Base-by-base conservation (phyloP, 352 stramenopile species). In the Pythium biforme region DNA sequence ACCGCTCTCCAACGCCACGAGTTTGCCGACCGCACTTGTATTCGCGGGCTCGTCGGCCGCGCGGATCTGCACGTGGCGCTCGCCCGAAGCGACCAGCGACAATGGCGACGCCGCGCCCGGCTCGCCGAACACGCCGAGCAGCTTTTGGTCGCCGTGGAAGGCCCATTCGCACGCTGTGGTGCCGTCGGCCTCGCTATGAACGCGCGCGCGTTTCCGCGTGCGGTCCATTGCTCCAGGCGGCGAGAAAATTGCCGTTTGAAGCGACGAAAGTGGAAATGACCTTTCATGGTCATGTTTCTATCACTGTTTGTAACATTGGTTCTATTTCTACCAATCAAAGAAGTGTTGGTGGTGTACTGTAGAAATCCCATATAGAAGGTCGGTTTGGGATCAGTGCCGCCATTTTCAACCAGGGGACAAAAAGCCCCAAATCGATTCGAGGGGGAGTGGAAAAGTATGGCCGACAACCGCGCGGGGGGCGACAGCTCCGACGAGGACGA, bases 401-500 rank as follows among this genome's bases (percentile, higher is more conserved):
- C 37, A 52, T 68, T 64, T 67, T 63, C 62, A 60, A 64, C 55
- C 55, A 64, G 47, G 61, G 39, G 55, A 45, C 17, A 58, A 56
- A 68, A 34, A 29, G 10, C 22, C 15, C 33, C 14, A 55, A 22
- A 37, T 37, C 31, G 31, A 37, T 37, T 37, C 33, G 39, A 12
- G 34, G 23, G 46, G 33, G 55, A 59, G 39, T 3, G 9, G 17
- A 15, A 14, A 37, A 34, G n/a, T 0, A 72, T 72, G 64, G 64
- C 64, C 26, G 66, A 72, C 55, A 66, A 62, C 55, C 51, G 51
- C 50, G 39, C 37, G 37, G 31, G 40, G 37, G 79, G 81, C 45
- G 86, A 94, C 68, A 94, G 86, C 69, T 93, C 86, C 20, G 86
- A 94, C 55, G 86, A 94, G 67, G 83, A 93, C 73, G 86, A 94